Evolutionary conservation across 306 rosid genomes (phyloP).

Genomic region (Lathyrus tuberosus): DNA sequence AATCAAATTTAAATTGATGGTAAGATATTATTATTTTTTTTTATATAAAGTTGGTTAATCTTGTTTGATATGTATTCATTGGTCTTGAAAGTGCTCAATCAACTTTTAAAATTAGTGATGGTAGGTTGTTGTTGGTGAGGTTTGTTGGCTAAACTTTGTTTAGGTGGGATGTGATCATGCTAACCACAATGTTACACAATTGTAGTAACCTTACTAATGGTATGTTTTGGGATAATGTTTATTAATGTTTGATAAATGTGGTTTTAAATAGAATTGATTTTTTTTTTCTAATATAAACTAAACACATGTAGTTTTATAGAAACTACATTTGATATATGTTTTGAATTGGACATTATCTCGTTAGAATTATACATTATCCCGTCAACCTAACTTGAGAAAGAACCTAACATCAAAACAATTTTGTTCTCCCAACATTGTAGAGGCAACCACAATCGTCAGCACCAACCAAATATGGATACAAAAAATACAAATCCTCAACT

Average conservation of each 20-base stretch:
- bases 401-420: no score
- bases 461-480: no score
- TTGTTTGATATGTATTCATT: slow-evolving; percentile 27
- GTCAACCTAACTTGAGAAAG: no score
- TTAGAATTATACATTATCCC: no score
- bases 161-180: slow-evolving; percentile 43
- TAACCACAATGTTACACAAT: slow-evolving; percentile 42
- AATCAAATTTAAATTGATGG: slow-evolving; percentile 10
- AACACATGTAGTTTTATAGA: background rate
- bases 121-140: slow-evolving; percentile 41
- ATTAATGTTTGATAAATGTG: background rate
- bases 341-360: no score
- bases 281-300: background rate
- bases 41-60: slow-evolving; percentile 23
- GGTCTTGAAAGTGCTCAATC: slow-evolving; percentile 29
- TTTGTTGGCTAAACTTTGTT: slow-evolving; percentile 51
- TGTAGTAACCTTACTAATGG: slow-evolving; percentile 1
- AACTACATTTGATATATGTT: no score
- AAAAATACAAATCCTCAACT: no score
- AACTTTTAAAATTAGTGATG: slow-evolving; percentile 33
- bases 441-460: no score
- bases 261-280: background rate
- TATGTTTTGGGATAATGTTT: slow-evolving; percentile 2
- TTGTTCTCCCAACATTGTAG: no score
- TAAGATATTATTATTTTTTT: no score